Conservation (phyloP, 2,329 filamentous ascomycete species). For the Fusarium musae region DNA sequence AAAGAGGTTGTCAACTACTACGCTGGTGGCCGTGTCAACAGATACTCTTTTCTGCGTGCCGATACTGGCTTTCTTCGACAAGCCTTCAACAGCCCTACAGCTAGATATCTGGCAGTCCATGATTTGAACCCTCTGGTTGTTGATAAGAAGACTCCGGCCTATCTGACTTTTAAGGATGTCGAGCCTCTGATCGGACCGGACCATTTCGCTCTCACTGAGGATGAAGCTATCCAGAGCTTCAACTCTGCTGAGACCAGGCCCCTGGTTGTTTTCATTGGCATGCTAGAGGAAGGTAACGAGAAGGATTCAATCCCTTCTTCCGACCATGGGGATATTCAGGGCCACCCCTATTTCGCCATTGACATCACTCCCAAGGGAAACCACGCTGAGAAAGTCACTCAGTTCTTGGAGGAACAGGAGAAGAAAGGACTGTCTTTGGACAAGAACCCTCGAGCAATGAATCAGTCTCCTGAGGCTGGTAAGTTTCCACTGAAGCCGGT, state of each 20-base stretch:
- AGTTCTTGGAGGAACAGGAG: conserved; percentile 55
- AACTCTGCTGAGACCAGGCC: conserved; percentile 76
- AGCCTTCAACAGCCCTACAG: conserved; percentile 72
- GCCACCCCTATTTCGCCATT: conserved; percentile 87
- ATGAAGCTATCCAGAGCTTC: conserved; percentile 76
- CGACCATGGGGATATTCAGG: conserved; percentile 75
- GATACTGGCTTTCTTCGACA: conserved; percentile 76
- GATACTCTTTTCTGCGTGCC: conserved; percentile 79
- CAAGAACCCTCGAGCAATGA: conserved; percentile 71
- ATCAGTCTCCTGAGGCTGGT: conserved; percentile 71
- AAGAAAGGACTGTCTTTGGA: conserved; percentile 72
- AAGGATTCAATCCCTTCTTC: conserved; percentile 41
- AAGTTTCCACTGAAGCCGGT: conserved; percentile 36
- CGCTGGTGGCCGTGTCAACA: conserved; percentile 80
- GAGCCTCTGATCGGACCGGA: conserved; percentile 75
- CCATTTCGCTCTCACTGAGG: conserved; percentile 77
- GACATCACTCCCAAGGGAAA: conserved; percentile 82
- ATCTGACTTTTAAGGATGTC: conserved; percentile 76
- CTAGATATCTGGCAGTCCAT: conserved; percentile 82
- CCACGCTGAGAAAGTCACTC: conserved; percentile 70
- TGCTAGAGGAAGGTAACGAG: conserved; percentile 74
- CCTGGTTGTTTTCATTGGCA: conserved; percentile 84
- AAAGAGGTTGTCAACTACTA: conserved; percentile 87
- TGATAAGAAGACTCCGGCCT: conserved; percentile 69
- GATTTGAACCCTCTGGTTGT: conserved; percentile 78